Evolutionary conservation across 2,329 filamentous ascomycete genomes (phyloP), one percentile per base, ranked within the genome.

Genomic region (Leptographium wingfieldii): DNA sequence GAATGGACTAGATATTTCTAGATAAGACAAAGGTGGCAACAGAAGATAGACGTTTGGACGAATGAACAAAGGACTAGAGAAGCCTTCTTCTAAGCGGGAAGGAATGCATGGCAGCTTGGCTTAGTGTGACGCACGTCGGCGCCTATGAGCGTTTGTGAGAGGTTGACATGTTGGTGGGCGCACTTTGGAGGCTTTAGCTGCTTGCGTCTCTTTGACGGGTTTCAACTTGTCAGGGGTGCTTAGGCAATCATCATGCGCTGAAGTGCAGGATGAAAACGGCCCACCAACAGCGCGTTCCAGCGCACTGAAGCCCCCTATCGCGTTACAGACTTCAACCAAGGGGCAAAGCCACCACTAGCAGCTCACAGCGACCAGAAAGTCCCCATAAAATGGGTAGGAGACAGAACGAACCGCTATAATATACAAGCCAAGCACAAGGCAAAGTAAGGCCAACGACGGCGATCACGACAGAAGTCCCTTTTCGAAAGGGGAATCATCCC

Each of bases 191-290:
- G 38, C 14, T 16, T 40, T 40, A 2, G 33, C 33, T 35, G 33
- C 40, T 46, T 46, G 40, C n/a, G 40, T 49, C 22, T 22, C 46
- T 49, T 25, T 25, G 46, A 49, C 3, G 46, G 7, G 46, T 49
- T 49, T 49, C 46, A 25, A 22, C n/a, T 22, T 11, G 27, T 6
- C 10, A 25, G n/a, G 51, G 27, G 29, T n/a, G 51, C 5, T 31
- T 31, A 31, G 27, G 33, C 29, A 31, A 53, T 16, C 27, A 5
- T n/a, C 27, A 53, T 53, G 27, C 55, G 55, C 60, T 60, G 60
- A 60, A 58, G 60, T 58, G 56, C 58, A 40, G 55, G 57, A 62
- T 52, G 59, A 33, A 40, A 58, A 55, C 53, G 52, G 59, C 48
- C 27, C 35, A 60, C 58, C 60, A 56, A 57, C 58, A 31, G 55